Conservation (phyloP, 352 stramenopile genomes). For the Phytophthora quininea region DNA sequence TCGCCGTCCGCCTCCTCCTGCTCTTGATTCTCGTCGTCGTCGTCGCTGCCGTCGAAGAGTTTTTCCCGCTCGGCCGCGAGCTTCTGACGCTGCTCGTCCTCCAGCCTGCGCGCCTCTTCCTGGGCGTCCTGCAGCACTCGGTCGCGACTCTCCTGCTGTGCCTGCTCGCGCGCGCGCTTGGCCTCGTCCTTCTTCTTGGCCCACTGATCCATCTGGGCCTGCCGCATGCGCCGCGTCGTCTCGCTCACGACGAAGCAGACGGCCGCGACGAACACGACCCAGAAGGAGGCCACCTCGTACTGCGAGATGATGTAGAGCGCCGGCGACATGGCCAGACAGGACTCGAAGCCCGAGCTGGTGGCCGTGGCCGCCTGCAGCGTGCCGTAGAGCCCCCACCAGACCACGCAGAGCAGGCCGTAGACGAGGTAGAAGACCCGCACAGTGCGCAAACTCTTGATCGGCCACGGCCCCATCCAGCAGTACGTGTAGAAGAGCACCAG, state of each 20-base stretch:
- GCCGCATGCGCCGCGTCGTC: slow-evolving; percentile 41
- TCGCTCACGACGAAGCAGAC: slow-evolving; percentile 60
- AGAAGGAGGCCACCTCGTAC: slow-evolving; percentile 75
- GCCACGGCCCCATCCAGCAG: slow-evolving; percentile 67
- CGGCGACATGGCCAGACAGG: slow-evolving; percentile 70
- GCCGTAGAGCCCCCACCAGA: slow-evolving; percentile 75
- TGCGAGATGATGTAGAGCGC: slow-evolving; percentile 73
- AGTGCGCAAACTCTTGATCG: slow-evolving; percentile 60
- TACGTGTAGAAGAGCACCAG: slow-evolving; percentile 75
- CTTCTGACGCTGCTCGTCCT: slow-evolving; percentile 51
- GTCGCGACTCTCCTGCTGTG: slow-evolving; percentile 41
- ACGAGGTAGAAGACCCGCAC: slow-evolving; percentile 71
- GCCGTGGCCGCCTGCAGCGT: slow-evolving; percentile 61
- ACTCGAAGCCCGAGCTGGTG: slow-evolving; percentile 69
- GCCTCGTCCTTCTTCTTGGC: slow-evolving; percentile 28
- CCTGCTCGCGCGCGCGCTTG: slow-evolving; percentile 37
- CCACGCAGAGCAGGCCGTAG: slow-evolving; percentile 60
- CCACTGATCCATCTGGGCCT: slow-evolving; percentile 48
- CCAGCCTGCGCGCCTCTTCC: slow-evolving; percentile 42
- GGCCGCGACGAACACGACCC: slow-evolving; percentile 56
- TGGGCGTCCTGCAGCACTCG: slow-evolving; percentile 38
- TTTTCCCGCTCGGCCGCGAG: slow-evolving; percentile 43
- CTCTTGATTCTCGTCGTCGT: slow-evolving; percentile 23
- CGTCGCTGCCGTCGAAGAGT: slow-evolving; percentile 49
- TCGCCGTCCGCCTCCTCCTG: slow-evolving; percentile 29